Evolutionary conservation across 352 stramenopile species (phyloP), one percentile per base, ranked within the genome.

Genomic region (Phytophthora cryptogea): DNA sequence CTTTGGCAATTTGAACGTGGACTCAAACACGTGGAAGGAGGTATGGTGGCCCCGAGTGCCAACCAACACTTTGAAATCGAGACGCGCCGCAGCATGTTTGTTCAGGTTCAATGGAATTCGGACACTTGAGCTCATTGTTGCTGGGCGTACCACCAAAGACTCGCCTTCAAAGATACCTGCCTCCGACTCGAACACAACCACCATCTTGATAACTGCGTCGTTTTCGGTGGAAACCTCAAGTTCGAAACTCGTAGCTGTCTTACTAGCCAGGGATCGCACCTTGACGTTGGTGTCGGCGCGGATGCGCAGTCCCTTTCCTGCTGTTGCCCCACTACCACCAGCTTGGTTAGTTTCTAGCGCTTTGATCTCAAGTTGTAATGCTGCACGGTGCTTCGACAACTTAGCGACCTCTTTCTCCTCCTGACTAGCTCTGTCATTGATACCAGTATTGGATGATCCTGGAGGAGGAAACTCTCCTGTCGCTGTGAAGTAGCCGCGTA

Each of bases 1-100:
- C 61, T 93, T 95, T 14, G 89, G 84, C 16, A 98, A 44, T 10
- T 63, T 66, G 57, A 89, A 89, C 8, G 70, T 68, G 9, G 74
- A 63, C 54, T 98, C 90, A 58, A 97, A 96, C 14, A 97, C 78
- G 59, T 96, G 88, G 53, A 97, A 93, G 14, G 78, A 80, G 14
- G 74, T 68, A 37, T 85, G 79, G 57, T 89, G 89, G 44, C 83
- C 86, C 4, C 91, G 85, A 35, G 76, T 83, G n/a, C 86, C 86
- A 16, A 97, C 89, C 44, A 90, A 69, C 33, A 89, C 66, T 54
- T 85, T 90, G 42, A 92, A 71, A 33, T 90, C 76, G 32, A 95
- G 70, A 47, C 72, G 83, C 0, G 81, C 80, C 0, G 82, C 69
- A 26, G 78, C 74, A 48, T 90, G 79, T 44, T 96, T 95, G 9